Evolutionary conservation across 495 filamentous ascomycete species (phyloP).

Genomic region (Penicillium robsamsonii): DNA sequence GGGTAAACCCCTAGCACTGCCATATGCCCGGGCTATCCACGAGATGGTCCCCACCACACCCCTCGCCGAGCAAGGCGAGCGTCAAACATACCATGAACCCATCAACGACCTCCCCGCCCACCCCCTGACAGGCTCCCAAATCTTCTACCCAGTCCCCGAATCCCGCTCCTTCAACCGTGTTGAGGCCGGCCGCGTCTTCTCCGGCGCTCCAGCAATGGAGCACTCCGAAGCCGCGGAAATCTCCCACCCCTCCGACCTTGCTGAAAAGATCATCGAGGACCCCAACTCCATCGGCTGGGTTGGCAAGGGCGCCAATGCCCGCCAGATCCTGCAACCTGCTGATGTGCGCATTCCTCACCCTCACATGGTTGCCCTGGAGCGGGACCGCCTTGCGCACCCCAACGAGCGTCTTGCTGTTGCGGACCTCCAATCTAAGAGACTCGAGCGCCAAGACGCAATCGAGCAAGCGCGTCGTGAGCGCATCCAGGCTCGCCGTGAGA

Average conservation of each 20-base stretch:
- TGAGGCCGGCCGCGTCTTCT: slow-evolving; percentile 86
- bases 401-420: slow-evolving; percentile 34
- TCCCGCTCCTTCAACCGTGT: slow-evolving; percentile 83
- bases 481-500: slow-evolving; percentile 40
- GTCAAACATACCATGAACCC: slow-evolving; percentile 61
- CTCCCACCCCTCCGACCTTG: slow-evolving; percentile 31
- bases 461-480: slow-evolving; percentile 39
- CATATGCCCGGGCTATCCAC: slow-evolving; percentile 73
- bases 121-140: slow-evolving; percentile 71
- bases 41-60: slow-evolving; percentile 72
- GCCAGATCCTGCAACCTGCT: slow-evolving; percentile 67
- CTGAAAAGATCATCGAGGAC: slow-evolving; percentile 27
- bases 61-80: slow-evolving; percentile 26
- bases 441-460: slow-evolving; percentile 41
- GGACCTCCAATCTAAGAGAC: slow-evolving; percentile 40
- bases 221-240: slow-evolving; percentile 24
- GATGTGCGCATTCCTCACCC: slow-evolving; percentile 88
- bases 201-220: slow-evolving; percentile 41
- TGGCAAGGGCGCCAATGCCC: slow-evolving; percentile 42
- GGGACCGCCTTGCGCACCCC: slow-evolving; percentile 28
- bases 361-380: slow-evolving; percentile 67
- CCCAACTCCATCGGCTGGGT: slow-evolving; percentile 39
- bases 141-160: slow-evolving; percentile 88
- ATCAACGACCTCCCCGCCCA: slow-evolving; percentile 92
- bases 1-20: slow-evolving; percentile 73